Base-by-base conservation (phyloP, 345 rosid genomes). In the Gossypium arboreum region DNA sequence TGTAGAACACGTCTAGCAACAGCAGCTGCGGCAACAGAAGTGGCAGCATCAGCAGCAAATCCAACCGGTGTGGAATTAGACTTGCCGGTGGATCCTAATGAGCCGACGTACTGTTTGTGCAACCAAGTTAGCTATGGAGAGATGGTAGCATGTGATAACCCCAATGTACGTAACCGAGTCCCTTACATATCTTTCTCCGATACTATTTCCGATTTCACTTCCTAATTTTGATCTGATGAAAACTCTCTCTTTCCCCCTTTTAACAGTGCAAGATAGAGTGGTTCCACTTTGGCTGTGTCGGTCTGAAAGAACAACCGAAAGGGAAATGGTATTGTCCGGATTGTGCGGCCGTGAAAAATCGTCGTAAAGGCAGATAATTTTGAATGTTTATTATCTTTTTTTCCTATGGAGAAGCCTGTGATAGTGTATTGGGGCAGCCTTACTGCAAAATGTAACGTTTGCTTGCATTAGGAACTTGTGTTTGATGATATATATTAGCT, bases 61-160 rank as follows among this genome's bases (percentile, higher is more conserved):
- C 86, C 94, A 57, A 85, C 84, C 55, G 92, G 92, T 39, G 86
- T 90, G 98, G 96, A 95, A 71, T 77, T 95, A 79, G 97, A 95
- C 83, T 77, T 92, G 57, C 99, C 98, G 2, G 98, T 91, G 72
- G 99, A 95, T 85, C 99, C 98, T 44, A 95, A 90, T 76, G 98
- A 95, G 72, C 98, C 98, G 29, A 93, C 98, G 12, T 95, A 95
- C 76, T 95, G 99, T 82, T 81, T 85, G 76, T 93, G 99, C 91
- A 90, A 93, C 79, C 97, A 95, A 91, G 97, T 93, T 58, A 95
- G 99, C 88, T 95, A 82, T 1, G 99, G 99, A 52, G 98, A 93
- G 86, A 95, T 95, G 97, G 80, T 95, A 47, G 99, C 98, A 0
- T 95, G 99, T 54, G 98, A 95, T 83, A 95, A 95, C 78, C 91